Percentiles rank a stretch among this genome's conserved stretches.
These are phyloP conservation scores for Phytophthora citrophthora DNA, from an alignment of 352 stramenopile genomes.

Conservation along the genomic window DNA sequence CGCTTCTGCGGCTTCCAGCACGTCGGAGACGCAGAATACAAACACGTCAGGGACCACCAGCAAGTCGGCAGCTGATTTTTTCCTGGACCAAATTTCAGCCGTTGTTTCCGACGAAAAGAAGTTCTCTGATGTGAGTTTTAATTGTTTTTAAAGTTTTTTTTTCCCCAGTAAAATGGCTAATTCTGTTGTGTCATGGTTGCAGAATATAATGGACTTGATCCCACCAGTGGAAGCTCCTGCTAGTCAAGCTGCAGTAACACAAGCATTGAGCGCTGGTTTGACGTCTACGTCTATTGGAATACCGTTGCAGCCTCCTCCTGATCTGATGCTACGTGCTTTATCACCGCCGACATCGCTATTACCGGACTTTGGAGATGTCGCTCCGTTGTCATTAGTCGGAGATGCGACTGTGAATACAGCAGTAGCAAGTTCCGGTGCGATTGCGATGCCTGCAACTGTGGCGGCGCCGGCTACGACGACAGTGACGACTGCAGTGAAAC, in stretches of 20 bases:
- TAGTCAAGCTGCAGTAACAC: slow-evolving; percentile 23
- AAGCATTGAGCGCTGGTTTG: slow-evolving; percentile 1
- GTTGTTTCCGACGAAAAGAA: slow-evolving; percentile 81
- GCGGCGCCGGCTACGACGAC: slow-evolving; percentile 17
- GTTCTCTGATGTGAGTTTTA: slow-evolving; percentile 69
- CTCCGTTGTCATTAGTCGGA: slow-evolving; percentile 47
- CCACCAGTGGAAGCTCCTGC: slow-evolving; percentile 47
- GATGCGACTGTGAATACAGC: slow-evolving; percentile 19
- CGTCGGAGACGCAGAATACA: neutral
- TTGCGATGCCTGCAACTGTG: slow-evolving; percentile 11
- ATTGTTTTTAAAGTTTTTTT: neutral
- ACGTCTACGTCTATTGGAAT: slow-evolving; percentile 51
- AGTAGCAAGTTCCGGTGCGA: slow-evolving; percentile 9
- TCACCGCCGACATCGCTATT: slow-evolving; percentile 74
- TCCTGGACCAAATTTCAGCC: slow-evolving; percentile 77
- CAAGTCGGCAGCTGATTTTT: slow-evolving; percentile 57
- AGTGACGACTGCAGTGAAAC: slow-evolving; percentile 37
- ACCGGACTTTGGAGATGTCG: slow-evolving; percentile 58
- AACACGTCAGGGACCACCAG: slow-evolving; percentile 10
- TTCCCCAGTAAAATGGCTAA: neutral
- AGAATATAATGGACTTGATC: slow-evolving; percentile 86
- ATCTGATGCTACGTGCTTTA: slow-evolving; percentile 76
- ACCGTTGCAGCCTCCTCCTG: slow-evolving; percentile 61
- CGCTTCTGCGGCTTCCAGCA: slow-evolving; percentile 4
- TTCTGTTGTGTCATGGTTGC: slow-evolving; percentile 9